Evolutionary conservation across 768 basidiomycete genomes (phyloP).

Genomic region (Macrolepiota dolichaula): DNA sequence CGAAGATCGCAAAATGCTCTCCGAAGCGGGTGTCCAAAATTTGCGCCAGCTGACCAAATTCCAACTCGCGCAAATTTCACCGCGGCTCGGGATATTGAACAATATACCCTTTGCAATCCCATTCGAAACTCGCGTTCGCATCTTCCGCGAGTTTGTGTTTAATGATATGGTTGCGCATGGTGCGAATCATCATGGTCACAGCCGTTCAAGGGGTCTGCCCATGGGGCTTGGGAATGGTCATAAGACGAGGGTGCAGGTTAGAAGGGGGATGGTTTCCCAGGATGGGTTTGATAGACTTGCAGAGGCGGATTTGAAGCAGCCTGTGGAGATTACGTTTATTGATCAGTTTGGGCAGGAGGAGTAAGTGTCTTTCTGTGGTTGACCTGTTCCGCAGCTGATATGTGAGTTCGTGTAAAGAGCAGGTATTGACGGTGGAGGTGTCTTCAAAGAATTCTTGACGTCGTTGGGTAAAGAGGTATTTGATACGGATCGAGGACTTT

Average conservation of each 20-base stretch:
- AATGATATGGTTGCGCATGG: constrained; percentile 18
- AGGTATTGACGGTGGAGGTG: constrained; percentile 94
- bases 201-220: no score
- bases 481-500: constrained; percentile 90
- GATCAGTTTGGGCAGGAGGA: constrained; percentile 86
- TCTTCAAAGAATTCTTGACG: constrained; percentile 98
- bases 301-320: no score
- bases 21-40: constrained; percentile 7
- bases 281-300: no score
- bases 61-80: constrained; percentile 72
- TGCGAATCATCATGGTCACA: neutral
- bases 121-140: constrained; percentile 85
- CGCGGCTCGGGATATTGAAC: constrained; percentile 86
- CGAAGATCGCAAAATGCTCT: constrained; percentile 57
- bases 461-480: constrained; percentile 92
- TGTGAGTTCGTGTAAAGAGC: no score
- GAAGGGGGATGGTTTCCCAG: no score
- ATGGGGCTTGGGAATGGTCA: no score
- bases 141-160: constrained; percentile 81
- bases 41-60: constrained; percentile 52
- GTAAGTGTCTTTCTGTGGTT: constrained; percentile 40
- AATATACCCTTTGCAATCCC: constrained; percentile 96
- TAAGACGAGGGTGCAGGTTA: no score
- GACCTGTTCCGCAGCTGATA: no score
- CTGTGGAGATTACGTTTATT: constrained; percentile 69